These are phyloP conservation scores for Aspergillus sclerotiicarbonarius DNA, from an alignment of 495 filamentous ascomycete species.

Conservation along the genomic window DNA sequence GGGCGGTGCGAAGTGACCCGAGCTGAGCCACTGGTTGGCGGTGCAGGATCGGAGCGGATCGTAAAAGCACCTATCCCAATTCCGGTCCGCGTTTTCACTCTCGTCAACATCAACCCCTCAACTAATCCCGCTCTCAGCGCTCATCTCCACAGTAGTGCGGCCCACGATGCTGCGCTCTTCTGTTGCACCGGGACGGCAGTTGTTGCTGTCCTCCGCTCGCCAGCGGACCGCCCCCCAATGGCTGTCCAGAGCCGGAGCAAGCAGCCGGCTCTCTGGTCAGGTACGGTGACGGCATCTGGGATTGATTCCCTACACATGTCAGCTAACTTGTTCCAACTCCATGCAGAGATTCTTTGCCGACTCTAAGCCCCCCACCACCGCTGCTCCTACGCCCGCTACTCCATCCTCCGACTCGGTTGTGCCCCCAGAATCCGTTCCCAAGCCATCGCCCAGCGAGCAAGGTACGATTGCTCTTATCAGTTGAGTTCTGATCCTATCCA, in stretches of 20 bases:
- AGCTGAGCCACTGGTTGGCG: slow-evolving; percentile 31
- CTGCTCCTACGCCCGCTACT: slow-evolving; percentile 38
- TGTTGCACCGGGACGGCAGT: slow-evolving; percentile 44
- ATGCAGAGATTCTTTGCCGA: slow-evolving; percentile 47
- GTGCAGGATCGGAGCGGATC: slow-evolving; percentile 46
- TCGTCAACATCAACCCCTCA: slow-evolving; percentile 34
- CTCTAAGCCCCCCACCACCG: slow-evolving; percentile 31
- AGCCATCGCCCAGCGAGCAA: slow-evolving; percentile 49
- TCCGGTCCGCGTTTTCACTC: slow-evolving; percentile 33
- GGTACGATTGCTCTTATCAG: slow-evolving; percentile 35
- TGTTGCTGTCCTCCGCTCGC: slow-evolving; percentile 43
- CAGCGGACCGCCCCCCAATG: slow-evolving; percentile 47
- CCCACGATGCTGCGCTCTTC: slow-evolving; percentile 52
- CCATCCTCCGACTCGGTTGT: slow-evolving; percentile 55
- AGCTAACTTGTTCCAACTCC: neutral
- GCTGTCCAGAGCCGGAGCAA: slow-evolving; percentile 43
- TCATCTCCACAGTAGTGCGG: slow-evolving; percentile 42
- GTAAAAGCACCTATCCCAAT: slow-evolving; percentile 39
- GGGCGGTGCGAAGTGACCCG: slow-evolving; percentile 19
- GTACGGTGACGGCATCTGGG: slow-evolving; percentile 30
- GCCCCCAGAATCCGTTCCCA: slow-evolving; percentile 59
- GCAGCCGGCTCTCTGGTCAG: slow-evolving; percentile 44
- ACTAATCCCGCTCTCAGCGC: slow-evolving; percentile 27
- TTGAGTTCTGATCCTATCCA: slow-evolving; percentile 13
- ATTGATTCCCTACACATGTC: neutral